A percentile compares a stretch with the other conserved stretches of the same genome.
Conservation (phyloP, 2,329 filamentous ascomycete species). For the Epichloe sibirici region DNA sequence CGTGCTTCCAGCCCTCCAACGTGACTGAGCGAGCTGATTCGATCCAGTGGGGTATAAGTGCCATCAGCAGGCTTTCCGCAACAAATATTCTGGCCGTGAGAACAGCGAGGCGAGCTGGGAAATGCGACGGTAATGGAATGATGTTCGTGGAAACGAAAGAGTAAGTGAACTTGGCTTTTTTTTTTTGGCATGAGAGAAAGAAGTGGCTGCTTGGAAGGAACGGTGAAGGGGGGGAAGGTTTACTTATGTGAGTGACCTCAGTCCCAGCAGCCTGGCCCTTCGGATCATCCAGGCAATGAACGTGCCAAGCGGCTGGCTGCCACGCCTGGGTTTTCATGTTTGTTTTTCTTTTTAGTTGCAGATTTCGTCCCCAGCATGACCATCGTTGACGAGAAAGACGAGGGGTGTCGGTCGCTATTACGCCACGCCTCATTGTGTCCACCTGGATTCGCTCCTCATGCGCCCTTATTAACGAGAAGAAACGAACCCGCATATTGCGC, state of each 20-base stretch:
- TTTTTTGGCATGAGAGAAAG: conserved; percentile 14
- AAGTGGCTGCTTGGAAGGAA: conserved; percentile 14
- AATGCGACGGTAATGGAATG: conserved; percentile 4
- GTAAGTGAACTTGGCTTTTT: conserved; percentile 1
- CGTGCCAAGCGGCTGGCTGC: conserved; percentile 2
- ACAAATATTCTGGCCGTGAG: neutral
- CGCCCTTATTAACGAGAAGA: too few species aligned
- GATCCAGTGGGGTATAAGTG: conserved; percentile 4
- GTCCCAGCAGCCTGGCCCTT: conserved; percentile 7
- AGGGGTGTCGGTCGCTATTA: too few species aligned
- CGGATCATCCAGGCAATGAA: conserved; percentile 6
- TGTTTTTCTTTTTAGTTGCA: neutral
- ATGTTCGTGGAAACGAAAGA: conserved; percentile 6
- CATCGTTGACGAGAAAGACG: neutral
- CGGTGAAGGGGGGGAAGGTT: conserved; percentile 21
- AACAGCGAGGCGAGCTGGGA: conserved; percentile 1
- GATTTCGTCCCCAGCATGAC: neutral
- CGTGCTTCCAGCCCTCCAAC: neutral
- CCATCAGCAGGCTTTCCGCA: neutral
- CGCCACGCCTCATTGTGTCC: too few species aligned
- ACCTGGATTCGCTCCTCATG: too few species aligned
- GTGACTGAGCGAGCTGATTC: neutral
- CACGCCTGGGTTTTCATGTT: conserved; percentile 1
- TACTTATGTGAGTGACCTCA: conserved; percentile 22
- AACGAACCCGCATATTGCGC: too few species aligned